A percentile compares a stretch with the other conserved stretches of the same genome.
phyloP scores from a whole-genome alignment of 441 rosid species.

The Populus hybrid region DNA sequence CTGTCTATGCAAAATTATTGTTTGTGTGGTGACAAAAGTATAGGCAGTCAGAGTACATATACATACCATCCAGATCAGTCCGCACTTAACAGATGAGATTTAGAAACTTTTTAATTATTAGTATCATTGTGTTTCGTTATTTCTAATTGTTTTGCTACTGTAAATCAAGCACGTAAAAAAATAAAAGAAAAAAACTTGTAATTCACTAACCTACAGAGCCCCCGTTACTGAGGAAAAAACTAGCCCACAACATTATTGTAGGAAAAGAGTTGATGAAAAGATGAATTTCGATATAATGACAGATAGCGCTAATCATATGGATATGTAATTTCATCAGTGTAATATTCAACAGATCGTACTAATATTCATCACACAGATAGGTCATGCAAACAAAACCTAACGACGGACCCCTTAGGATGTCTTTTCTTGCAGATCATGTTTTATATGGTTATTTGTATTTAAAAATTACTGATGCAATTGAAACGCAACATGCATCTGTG shows the following conservation, averaged over 20 bases:
- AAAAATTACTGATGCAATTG: not conserved
- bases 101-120: not conserved
- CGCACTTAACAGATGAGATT: not conserved
- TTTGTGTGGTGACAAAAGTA: not conserved
- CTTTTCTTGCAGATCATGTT: slow-evolving; percentile 17
- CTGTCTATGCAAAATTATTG: not conserved
- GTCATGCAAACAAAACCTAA: slow-evolving; percentile 14
- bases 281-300: too few species aligned
- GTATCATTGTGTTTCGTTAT: not conserved
- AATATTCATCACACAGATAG: not conserved
- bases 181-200: not conserved
- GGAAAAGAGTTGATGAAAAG: not conserved
- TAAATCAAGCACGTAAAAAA: too few species aligned
- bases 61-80: too few species aligned
- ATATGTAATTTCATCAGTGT: not conserved
- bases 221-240: too few species aligned
- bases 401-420: slow-evolving; percentile 20
- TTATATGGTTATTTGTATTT: slow-evolving; percentile 5
- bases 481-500: not conserved
- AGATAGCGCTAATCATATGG: too few species aligned
- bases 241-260: not conserved
- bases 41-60: too few species aligned
- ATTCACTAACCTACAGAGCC: not conserved
- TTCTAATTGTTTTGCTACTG: not conserved
- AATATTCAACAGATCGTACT: not conserved